These are phyloP conservation scores for Quillaja saponaria DNA, from an alignment of 306 rosid genomes.

Conservation along the genomic window DNA sequence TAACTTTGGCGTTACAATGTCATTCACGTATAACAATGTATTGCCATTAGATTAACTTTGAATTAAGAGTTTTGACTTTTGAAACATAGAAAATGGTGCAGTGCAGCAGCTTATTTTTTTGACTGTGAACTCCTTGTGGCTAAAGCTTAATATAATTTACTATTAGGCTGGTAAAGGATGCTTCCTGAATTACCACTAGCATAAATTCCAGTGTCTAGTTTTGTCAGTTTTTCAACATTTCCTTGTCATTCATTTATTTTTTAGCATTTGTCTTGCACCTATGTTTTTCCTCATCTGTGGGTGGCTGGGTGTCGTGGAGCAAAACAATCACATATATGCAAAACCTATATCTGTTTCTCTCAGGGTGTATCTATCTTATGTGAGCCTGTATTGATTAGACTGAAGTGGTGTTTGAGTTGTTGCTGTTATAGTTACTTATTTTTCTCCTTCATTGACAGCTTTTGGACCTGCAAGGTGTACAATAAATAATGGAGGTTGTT, in stretches of 20 bases:
- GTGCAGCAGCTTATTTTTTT: too few relatives aligned
- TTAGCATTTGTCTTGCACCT: background rate
- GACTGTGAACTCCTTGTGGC: too few relatives aligned
- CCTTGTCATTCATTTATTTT: too few relatives aligned
- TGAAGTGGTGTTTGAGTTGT: constrained; percentile 13
- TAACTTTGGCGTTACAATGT: background rate
- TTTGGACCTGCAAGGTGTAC: constrained; percentile 93
- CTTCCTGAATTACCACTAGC: background rate
- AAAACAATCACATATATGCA: constrained; percentile 4
- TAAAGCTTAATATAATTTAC: background rate
- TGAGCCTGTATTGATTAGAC: background rate
- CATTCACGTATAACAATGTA: background rate
- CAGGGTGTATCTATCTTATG: background rate
- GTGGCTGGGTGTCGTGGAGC: background rate
- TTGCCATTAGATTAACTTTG: background rate
- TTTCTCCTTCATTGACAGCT: constrained; percentile 52
- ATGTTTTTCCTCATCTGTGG: too few relatives aligned
- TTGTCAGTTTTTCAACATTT: too few relatives aligned
- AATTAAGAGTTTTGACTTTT: too few relatives aligned
- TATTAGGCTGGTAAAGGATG: background rate
- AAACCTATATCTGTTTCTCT: background rate
- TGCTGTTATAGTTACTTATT: constrained; percentile 24
- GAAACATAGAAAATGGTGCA: too few relatives aligned
- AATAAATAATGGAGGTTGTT: constrained; percentile 83
- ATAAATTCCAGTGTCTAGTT: too few relatives aligned